Conservation (phyloP, 148 eudicot genomes). For the Rhododendron henanense region DNA sequence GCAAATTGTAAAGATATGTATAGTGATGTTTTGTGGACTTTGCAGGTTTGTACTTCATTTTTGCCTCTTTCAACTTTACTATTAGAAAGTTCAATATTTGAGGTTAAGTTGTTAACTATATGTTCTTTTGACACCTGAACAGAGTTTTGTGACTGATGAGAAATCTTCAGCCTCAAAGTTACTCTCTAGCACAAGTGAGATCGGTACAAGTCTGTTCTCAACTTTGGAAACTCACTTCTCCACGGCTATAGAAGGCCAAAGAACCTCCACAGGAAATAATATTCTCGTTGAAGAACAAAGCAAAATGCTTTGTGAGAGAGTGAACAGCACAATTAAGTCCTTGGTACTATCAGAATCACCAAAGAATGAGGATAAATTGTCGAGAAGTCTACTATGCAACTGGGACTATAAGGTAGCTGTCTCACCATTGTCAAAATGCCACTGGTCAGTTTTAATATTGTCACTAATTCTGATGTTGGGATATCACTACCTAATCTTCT, state of each 20-base stretch:
- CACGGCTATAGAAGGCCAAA: conserved; percentile 34
- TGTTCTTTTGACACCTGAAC: conserved; percentile 18
- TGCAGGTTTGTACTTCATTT: conserved; percentile 35
- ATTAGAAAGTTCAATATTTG: neutral
- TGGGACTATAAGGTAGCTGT: conserved; percentile 70
- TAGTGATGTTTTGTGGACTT: conserved; percentile 49
- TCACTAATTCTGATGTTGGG: conserved; percentile 40
- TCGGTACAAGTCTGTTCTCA: conserved; percentile 64
- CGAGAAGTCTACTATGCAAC: conserved; percentile 18
- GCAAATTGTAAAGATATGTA: conserved; percentile 55
- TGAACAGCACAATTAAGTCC: conserved; percentile 40
- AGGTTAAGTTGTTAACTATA: neutral
- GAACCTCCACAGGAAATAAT: conserved; percentile 26
- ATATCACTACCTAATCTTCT: conserved; percentile 21
- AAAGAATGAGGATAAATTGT: conserved; percentile 20
- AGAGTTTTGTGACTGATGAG: conserved; percentile 63
- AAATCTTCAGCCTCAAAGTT: conserved; percentile 54
- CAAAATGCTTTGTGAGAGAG: conserved; percentile 43
- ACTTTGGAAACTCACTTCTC: conserved; percentile 60
- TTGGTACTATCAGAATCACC: conserved; percentile 36
- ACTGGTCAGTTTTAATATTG: conserved; percentile 37
- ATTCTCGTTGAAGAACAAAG: conserved; percentile 46
- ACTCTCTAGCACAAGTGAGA: conserved; percentile 55
- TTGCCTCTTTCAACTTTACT: neutral
- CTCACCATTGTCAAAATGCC: conserved; percentile 36